A percentile compares a stretch with the other conserved stretches of the same genome.
These are phyloP conservation scores for Afroboletus lepidellus DNA, from an alignment of 1,284 basidiomycete species.

Conservation along the genomic window DNA sequence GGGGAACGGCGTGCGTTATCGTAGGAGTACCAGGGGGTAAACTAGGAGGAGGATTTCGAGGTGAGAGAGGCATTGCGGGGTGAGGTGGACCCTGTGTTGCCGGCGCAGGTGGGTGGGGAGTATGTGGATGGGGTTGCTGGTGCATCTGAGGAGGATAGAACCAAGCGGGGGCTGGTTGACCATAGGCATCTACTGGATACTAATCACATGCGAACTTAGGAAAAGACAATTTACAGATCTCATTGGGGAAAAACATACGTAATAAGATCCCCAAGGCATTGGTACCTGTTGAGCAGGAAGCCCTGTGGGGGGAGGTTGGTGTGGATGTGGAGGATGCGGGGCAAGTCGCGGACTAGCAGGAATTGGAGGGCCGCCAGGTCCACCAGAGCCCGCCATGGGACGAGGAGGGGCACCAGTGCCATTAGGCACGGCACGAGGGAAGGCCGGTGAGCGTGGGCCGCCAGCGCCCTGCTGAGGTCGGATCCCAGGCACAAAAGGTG, in stretches of 20 bases:
- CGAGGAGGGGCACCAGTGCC: slow-evolving; percentile 59
- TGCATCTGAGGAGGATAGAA: slow-evolving; percentile 38
- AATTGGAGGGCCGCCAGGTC: slow-evolving; percentile 48
- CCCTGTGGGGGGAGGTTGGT: slow-evolving; percentile 43
- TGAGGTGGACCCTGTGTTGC: slow-evolving; percentile 42
- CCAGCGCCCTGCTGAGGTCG: slow-evolving; percentile 44
- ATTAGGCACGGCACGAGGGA: slow-evolving; percentile 60
- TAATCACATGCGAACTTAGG: slow-evolving; percentile 22
- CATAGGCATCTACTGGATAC: slow-evolving; percentile 27
- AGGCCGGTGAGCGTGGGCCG: slow-evolving; percentile 64
- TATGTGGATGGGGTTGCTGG: slow-evolving; percentile 39
- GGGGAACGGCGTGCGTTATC: slow-evolving; percentile 52
- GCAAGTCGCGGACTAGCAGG: slow-evolving; percentile 66
- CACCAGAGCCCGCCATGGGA: slow-evolving; percentile 53
- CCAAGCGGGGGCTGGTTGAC: slow-evolving; percentile 25
- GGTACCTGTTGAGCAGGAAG: slow-evolving; percentile 44
- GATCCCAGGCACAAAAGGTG: slow-evolving; percentile 46
- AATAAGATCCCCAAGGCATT: slow-evolving; percentile 36
- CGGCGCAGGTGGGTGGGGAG: slow-evolving; percentile 28
- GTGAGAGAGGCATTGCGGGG: slow-evolving; percentile 56
- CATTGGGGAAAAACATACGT: slow-evolving; percentile 37
- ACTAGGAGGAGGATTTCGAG: slow-evolving; percentile 54
- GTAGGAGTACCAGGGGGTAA: slow-evolving; percentile 67
- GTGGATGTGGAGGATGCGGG: slow-evolving; percentile 53
- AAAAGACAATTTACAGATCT: slow-evolving; percentile 20